phyloP scores from a whole-genome alignment of 1,284 basidiomycete species.

The Microbotryum saponariae region DNA sequence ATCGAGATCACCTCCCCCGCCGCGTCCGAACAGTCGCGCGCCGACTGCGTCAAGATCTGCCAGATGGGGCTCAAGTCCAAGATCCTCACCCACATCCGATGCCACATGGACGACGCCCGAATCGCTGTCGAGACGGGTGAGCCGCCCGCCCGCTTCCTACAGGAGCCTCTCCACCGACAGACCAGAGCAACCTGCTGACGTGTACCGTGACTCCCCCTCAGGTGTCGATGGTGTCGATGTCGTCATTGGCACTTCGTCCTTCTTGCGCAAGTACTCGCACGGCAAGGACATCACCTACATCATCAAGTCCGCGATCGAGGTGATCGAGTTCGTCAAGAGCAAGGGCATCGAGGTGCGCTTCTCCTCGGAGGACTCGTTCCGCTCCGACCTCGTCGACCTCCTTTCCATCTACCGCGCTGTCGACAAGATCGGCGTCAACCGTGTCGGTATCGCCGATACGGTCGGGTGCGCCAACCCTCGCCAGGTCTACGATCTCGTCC shows the following conservation, averaged over 20 bases:
- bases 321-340: slow-evolving; percentile 99
- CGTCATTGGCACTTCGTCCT: slow-evolving; percentile 97
- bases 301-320: slow-evolving; percentile 90
- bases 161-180: not conserved
- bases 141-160: slow-evolving; percentile 31
- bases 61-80: slow-evolving; percentile 95
- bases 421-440: slow-evolving; percentile 98
- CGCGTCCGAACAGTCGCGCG: slow-evolving; percentile 90
- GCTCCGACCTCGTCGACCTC: slow-evolving; percentile 97
- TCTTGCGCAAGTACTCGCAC: slow-evolving; percentile 98
- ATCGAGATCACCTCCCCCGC: slow-evolving; percentile 98
- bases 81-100: slow-evolving; percentile 98
- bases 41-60: slow-evolving; percentile 98
- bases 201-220: slow-evolving; percentile 37
- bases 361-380: slow-evolving; percentile 99
- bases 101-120: slow-evolving; percentile 99
- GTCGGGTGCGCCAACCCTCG: slow-evolving; percentile 98
- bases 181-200: not conserved
- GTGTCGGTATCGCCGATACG: slow-evolving; percentile 98
- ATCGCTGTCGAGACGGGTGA: slow-evolving; percentile 96
- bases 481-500: slow-evolving; percentile 96
- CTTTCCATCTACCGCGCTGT: slow-evolving; percentile 99
- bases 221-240: slow-evolving; percentile 99
- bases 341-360: slow-evolving; percentile 99
- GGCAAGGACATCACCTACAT: slow-evolving; percentile 99